Percentiles rank a stretch among this genome's conserved stretches.
Evolutionary conservation across 164 flowering plant genomes (phyloP).

Genomic region (Pachysandra terminalis): DNA sequence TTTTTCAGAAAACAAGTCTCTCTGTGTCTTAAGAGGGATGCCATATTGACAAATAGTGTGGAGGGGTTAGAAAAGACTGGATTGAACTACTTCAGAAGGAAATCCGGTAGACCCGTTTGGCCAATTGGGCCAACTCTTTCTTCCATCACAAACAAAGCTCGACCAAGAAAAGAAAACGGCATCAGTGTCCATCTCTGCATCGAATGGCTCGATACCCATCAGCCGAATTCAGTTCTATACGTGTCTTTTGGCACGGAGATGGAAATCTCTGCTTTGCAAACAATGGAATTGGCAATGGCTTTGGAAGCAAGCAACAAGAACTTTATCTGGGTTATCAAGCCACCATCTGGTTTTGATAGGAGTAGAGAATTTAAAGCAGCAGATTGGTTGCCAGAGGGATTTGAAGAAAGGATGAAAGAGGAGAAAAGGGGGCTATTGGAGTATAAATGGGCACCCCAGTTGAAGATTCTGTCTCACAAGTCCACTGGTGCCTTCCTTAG

Average conservation of each 20-base stretch:
- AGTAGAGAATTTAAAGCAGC: slow-evolving; percentile 15
- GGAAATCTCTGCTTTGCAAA: slow-evolving; percentile 23
- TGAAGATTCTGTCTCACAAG: slow-evolving; percentile 12
- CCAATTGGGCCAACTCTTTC: slow-evolving; percentile 7
- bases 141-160: neutral
- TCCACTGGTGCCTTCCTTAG: slow-evolving; percentile 17
- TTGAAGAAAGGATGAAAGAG: slow-evolving; percentile 15
- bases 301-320: slow-evolving; percentile 20
- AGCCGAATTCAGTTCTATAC: slow-evolving; percentile 14
- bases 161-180: slow-evolving; percentile 1
- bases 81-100: slow-evolving; percentile 8
- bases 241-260: slow-evolving; percentile 28
- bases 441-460: slow-evolving; percentile 27
- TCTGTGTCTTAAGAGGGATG: neutral
- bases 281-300: slow-evolving; percentile 29
- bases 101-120: neutral
- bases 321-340: slow-evolving; percentile 33
- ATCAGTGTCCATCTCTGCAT: neutral
- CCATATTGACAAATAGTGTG: slow-evolving; percentile 8
- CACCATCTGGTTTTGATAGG: slow-evolving; percentile 19
- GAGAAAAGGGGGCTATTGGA: slow-evolving; percentile 21
- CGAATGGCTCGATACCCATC: slow-evolving; percentile 12
- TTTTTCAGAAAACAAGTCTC: neutral
- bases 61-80: slow-evolving; percentile 8
- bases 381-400: slow-evolving; percentile 35